Evolutionary conservation across 2,329 filamentous ascomycete genomes (phyloP).

Genomic region (Teratosphaeria gauchensis): DNA sequence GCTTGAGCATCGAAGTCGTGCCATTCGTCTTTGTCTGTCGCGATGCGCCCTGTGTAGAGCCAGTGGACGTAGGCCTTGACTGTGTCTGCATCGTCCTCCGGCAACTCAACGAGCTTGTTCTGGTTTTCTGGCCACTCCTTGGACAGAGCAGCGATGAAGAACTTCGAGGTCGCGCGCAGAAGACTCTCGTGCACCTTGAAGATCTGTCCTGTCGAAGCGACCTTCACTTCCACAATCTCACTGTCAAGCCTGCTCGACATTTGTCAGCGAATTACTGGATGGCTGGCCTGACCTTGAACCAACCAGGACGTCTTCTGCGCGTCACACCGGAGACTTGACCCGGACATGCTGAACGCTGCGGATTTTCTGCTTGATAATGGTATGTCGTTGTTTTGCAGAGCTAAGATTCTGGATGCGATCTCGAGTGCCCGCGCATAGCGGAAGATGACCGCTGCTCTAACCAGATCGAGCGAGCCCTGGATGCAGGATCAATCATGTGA

Average conservation of each 20-base stretch:
- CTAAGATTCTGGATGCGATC: no score
- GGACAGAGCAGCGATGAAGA: slow-evolving; percentile 5
- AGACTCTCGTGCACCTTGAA: neutral
- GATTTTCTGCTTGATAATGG: neutral
- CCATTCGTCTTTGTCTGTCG: neutral
- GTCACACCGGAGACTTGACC: neutral
- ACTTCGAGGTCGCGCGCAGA: neutral
- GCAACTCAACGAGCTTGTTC: neutral
- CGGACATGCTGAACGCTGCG: neutral
- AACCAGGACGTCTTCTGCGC: neutral
- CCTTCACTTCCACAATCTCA: slow-evolving; percentile 21
- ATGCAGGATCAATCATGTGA: no score
- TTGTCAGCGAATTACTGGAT: no score
- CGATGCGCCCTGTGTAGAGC: slow-evolving; percentile 1
- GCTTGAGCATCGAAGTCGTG: neutral
- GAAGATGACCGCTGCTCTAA: no score
- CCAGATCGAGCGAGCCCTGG: no score
- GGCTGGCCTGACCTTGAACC: no score
- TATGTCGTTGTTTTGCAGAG: no score
- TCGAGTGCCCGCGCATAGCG: no score
- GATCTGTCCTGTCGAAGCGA: neutral
- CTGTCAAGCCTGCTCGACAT: neutral
- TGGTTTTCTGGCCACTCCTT: slow-evolving; percentile 3
- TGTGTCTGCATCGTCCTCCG: neutral
- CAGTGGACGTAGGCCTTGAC: slow-evolving; percentile 3